phyloP scores from a whole-genome alignment of 2,329 filamentous ascomycete genomes.

The Cladosporium phlei region DNA sequence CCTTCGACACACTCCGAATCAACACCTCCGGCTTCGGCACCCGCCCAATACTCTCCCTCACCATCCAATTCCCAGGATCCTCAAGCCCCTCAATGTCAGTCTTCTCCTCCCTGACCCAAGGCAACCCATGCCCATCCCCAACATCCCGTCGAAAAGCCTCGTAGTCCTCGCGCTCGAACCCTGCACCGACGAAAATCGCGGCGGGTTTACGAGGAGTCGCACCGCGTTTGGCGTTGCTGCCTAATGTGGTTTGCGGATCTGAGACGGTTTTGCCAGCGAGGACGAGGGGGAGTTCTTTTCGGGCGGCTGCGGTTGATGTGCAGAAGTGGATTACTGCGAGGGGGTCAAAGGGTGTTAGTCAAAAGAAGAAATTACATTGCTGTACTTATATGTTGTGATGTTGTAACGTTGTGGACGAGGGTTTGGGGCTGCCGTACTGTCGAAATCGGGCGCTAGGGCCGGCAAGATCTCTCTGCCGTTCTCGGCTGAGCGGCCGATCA shows the following conservation, averaged over 20 bases:
- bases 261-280: neutral
- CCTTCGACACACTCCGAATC: slow-evolving; percentile 4
- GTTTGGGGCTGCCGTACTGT: slow-evolving; percentile 1
- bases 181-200: slow-evolving; percentile 1
- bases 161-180: slow-evolving; percentile 3
- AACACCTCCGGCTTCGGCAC: slow-evolving; percentile 5
- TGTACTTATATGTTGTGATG: too few species aligned
- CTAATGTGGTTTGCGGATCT: slow-evolving; percentile 2
- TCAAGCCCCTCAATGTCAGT: slow-evolving; percentile 2
- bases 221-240: slow-evolving; percentile 3
- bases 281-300: slow-evolving; percentile 1
- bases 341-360: neutral
- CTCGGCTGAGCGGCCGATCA: slow-evolving; percentile 10
- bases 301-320: slow-evolving; percentile 3
- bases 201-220: slow-evolving; percentile 1
- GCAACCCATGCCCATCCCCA: neutral
- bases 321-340: slow-evolving; percentile 10
- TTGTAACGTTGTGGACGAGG: neutral
- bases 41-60: slow-evolving; percentile 1
- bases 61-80: slow-evolving; percentile 5
- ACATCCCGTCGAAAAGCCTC: slow-evolving; percentile 1
- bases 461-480: slow-evolving; percentile 5
- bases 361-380: too few species aligned
- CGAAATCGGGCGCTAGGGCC: slow-evolving; percentile 5
- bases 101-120: slow-evolving; percentile 9